A percentile compares a stretch with the other conserved stretches of the same genome.
phyloP scores from a whole-genome alignment of 306 rosid species.

The Gastrolobium bilobum region DNA sequence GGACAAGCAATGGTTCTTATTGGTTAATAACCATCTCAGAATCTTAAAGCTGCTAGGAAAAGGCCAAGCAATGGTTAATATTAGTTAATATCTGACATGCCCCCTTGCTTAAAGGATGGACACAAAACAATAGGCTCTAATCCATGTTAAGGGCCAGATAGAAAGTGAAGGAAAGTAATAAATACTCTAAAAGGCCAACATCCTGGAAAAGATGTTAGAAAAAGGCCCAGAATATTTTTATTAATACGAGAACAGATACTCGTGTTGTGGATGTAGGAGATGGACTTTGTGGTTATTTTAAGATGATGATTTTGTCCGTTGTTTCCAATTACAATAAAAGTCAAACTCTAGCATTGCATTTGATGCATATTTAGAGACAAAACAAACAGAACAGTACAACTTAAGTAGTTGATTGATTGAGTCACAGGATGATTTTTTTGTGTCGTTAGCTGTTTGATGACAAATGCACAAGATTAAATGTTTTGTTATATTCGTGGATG shows the following conservation, averaged over 20 bases:
- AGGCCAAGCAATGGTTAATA: slow-evolving; percentile 4
- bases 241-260: slow-evolving; percentile 6
- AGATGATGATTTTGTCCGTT: not conserved
- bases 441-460: too few relatives aligned
- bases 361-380: too few relatives aligned
- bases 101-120: not conserved
- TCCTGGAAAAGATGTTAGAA: not conserved
- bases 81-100: not conserved
- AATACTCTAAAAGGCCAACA: not conserved
- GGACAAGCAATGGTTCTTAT: slow-evolving; percentile 1
- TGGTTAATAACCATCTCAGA: slow-evolving; percentile 29
- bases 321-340: slow-evolving; percentile 9
- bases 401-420: too few relatives aligned
- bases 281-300: not conserved
- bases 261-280: not conserved
- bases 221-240: slow-evolving; percentile 5
- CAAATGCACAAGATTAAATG: too few relatives aligned
- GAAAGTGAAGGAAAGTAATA: too few relatives aligned
- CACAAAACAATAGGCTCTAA: slow-evolving; percentile 21
- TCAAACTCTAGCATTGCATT: not conserved
- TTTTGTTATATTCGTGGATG: too few relatives aligned
- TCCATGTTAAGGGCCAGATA: not conserved
- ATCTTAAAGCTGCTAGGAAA: slow-evolving; percentile 33
- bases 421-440: too few relatives aligned
- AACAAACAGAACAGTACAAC: too few relatives aligned